phyloP scores from a whole-genome alignment of 1,284 basidiomycete genomes.

The Apiotrichum gamsii region DNA sequence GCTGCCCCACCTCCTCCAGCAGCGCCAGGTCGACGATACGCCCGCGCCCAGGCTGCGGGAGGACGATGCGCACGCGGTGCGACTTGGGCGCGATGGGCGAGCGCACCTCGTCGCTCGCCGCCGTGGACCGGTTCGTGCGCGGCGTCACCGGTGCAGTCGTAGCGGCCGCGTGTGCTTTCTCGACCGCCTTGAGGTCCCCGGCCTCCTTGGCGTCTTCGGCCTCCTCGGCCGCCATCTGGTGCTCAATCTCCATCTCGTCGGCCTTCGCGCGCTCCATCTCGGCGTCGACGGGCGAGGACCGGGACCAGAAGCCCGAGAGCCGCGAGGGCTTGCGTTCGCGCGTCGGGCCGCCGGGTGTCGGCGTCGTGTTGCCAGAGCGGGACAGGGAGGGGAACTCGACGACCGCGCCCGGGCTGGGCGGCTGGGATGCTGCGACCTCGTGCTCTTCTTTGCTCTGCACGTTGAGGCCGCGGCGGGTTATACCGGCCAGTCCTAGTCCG shows the following conservation, averaged over 20 bases:
- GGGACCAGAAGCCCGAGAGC: slow-evolving; percentile 6
- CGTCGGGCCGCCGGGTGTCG: background rate
- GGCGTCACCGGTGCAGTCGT: too few species aligned
- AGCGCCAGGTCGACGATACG: slow-evolving; percentile 33
- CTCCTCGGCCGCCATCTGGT: slow-evolving; percentile 34
- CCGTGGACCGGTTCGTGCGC: background rate
- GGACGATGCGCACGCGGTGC: slow-evolving; percentile 20
- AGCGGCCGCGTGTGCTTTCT: slow-evolving; percentile 7
- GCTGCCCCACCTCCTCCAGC: slow-evolving; percentile 23
- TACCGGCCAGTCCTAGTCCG: slow-evolving; percentile 27
- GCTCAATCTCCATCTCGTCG: slow-evolving; percentile 37
- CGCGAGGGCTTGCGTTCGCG: background rate
- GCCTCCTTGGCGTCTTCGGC: slow-evolving; percentile 19
- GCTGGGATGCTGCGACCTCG: background rate
- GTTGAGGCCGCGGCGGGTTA: slow-evolving; percentile 26
- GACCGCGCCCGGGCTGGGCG: background rate
- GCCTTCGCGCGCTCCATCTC: slow-evolving; percentile 21
- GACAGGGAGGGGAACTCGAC: background rate
- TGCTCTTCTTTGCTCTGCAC: slow-evolving; percentile 30
- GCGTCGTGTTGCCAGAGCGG: background rate
- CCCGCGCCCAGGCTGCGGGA: slow-evolving; percentile 25
- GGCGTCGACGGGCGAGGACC: background rate
- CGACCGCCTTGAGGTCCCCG: slow-evolving; percentile 26
- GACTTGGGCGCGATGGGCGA: background rate
- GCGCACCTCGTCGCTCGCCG: too few species aligned